Base-by-base conservation (phyloP, 1,139 yeast species). In the Suhomyces panamericanus region DNA sequence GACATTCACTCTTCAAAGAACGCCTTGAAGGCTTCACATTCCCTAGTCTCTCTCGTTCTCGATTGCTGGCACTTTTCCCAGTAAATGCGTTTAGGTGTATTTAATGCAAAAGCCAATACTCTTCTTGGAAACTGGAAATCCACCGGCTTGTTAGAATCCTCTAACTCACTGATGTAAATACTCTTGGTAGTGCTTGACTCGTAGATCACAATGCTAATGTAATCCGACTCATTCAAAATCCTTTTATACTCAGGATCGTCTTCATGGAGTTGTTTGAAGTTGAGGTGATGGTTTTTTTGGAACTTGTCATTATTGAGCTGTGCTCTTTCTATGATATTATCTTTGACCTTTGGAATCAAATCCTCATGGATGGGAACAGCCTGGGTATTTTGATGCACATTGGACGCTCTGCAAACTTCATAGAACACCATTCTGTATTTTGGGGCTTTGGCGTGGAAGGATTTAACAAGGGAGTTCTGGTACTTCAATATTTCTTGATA, bases 81-180 rank as follows among this genome's bases (percentile, higher is more conserved):
- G 48, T 78, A 78, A 0, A 79, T 65, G 52, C 95, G 67, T 49
- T 81, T 82, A 1, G 85, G 83, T 17, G 79, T 66, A 40, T 74
- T 76, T 42, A 87, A 60, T 6, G 83, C 62, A 51, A 71, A 73
- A 0, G 95, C 89, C 32, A 86, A 57, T 1, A 85, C 90, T 54
- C 90, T 72, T 59, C 96, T 71, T 1, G 95, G 95, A 54, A 87
- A 86, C 54, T 87, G 95, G 12, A 87, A 65, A 60, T 87, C 96
- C 8, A 87, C 64, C 4, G 60, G 51, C 36, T 62, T 60, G 6
- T 51, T 51, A 0, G 53, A 51, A 20, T 62, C 61, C 1, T 53
- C 58, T 8, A 75, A 52, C 17, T 59, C 55, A 28, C 69, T 49
- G 32, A 66, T 52, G 43, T 57, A 66, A 14, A 51, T 49, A 0